Percentiles rank a stretch among this genome's conserved stretches.
Conservation (phyloP, 495 filamentous ascomycete species). For the Hyphodiscus hymeniophilus region DNA sequence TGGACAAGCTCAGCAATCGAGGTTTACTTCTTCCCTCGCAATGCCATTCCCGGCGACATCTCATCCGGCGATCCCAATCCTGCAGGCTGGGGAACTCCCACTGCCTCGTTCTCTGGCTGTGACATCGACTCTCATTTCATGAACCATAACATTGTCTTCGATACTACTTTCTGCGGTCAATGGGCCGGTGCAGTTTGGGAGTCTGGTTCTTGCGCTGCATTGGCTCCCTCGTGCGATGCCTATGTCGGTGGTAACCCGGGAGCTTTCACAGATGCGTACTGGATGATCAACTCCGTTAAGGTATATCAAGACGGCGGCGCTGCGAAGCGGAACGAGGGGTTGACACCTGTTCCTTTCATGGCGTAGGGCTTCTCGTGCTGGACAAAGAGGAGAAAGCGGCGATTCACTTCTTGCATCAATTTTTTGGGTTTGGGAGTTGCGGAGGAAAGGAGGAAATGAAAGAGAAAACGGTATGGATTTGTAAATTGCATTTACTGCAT, state of each 20-base stretch:
- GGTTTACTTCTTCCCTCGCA: slow-evolving; percentile 72
- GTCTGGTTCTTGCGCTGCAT: slow-evolving; percentile 30
- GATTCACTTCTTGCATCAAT: no score
- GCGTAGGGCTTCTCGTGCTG: no score
- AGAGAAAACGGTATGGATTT: no score
- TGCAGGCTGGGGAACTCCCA: slow-evolving; percentile 56
- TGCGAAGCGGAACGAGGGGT: slow-evolving; percentile 1
- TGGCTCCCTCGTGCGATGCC: slow-evolving; percentile 46
- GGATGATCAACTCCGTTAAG: slow-evolving; percentile 61
- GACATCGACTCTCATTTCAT: slow-evolving; percentile 58
- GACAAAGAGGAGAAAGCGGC: no score
- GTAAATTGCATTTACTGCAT: no score
- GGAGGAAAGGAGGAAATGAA: no score
- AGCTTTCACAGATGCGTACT: slow-evolving; percentile 56
- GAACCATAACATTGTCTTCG: slow-evolving; percentile 67
- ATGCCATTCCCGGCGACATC: slow-evolving; percentile 46
- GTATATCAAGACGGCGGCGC: slow-evolving; percentile 39
- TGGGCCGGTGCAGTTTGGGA: slow-evolving; percentile 68
- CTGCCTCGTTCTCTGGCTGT: slow-evolving; percentile 56
- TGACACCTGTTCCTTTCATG: not conserved
- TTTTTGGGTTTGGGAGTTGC: no score
- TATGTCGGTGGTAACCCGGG: slow-evolving; percentile 58
- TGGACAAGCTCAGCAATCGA: slow-evolving; percentile 61
- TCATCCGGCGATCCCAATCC: slow-evolving; percentile 50
- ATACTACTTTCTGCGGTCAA: slow-evolving; percentile 76